Conservation (phyloP, 495 filamentous ascomycete genomes). For the Aspergillus saccharolyticus region DNA sequence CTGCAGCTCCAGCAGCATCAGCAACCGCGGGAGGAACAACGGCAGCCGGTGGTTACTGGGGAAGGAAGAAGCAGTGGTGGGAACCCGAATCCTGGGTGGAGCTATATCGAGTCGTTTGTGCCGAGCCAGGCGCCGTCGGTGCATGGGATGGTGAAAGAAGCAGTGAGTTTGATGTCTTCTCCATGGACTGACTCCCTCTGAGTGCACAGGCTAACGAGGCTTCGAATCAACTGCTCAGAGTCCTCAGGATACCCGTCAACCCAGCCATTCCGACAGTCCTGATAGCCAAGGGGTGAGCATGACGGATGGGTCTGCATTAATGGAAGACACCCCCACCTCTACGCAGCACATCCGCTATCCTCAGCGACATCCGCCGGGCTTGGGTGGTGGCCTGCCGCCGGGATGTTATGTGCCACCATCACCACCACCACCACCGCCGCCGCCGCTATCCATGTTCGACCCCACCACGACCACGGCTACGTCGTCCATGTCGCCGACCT, state of each 20-base stretch:
- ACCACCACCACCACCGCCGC: neutral
- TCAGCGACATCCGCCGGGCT: neutral
- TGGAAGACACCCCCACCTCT: constrained; percentile 5
- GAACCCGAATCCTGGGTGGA: neutral
- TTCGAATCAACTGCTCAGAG: neutral
- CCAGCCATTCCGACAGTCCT: constrained; percentile 17
- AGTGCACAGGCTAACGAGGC: no score
- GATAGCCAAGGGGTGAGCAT: constrained; percentile 10
- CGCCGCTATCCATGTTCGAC: constrained; percentile 4
- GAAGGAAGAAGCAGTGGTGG: neutral
- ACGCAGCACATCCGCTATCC: neutral
- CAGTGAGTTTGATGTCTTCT: neutral
- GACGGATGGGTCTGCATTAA: constrained; percentile 8
- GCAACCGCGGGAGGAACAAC: neutral
- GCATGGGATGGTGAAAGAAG: neutral
- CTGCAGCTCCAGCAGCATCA: constrained; percentile 30
- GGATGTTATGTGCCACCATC: neutral
- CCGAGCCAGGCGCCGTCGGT: neutral
- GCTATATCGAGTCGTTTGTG: neutral
- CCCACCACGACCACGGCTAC: constrained; percentile 21
- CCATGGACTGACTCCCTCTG: neutral
- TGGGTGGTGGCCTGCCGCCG: neutral
- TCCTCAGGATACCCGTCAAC: constrained; percentile 7
- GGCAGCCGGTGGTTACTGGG: neutral
- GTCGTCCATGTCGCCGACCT: constrained; percentile 36